Evolutionary conservation across 257 asterid species (phyloP), one percentile per base, ranked within the genome.

Genomic region (Primulina tabacum): DNA sequence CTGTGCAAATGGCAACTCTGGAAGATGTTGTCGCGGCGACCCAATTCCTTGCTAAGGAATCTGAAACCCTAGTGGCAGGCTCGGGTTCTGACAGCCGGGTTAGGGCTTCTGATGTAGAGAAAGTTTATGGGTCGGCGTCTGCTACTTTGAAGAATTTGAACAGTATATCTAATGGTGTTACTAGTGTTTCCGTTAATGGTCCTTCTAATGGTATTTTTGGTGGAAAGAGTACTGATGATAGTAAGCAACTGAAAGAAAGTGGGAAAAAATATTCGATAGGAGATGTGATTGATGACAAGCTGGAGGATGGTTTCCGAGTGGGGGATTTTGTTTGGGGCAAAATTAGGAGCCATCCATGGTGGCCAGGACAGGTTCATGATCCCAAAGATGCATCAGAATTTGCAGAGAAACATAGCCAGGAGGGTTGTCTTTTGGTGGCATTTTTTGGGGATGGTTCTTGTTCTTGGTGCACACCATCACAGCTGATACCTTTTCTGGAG

Each of bases 261-360:
- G 21, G 50, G 56, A 56, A 3, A 61, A 58, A 21, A 33, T 55
- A 17, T 40, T 5, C 4, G 62, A 68, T 17, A n/a, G 81, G 65
- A 34, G 12, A 35, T 43, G 73, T 33, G 64, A 65, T 62, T 60
- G 76, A 67, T 34, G 78, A 71, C 68, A 75, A 40, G 71, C 14
- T 50, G 75, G 79, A 68, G 73, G 73, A 61, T 16, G 81, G 14
- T 4, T 90, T 82, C 75, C 74, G 74, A 16, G 95, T 81, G 1
- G 99, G 99, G 43, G 99, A 94, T 66, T 73, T 90, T 28, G 97
- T 94, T 4, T 94, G 99, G 99, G 95, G 89, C 5, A 90, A 90
- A 80, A 77, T 89, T 9, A 90, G 75, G 80, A 74, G 85, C 62
- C 92, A 90, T 70, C 95, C 96, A 0, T 90, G 97, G 97, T 94